A percentile compares a stretch with the other conserved stretches of the same genome.
Conservation (phyloP, 2,329 filamentous ascomycete genomes). For the Curvularia eragrostidis region DNA sequence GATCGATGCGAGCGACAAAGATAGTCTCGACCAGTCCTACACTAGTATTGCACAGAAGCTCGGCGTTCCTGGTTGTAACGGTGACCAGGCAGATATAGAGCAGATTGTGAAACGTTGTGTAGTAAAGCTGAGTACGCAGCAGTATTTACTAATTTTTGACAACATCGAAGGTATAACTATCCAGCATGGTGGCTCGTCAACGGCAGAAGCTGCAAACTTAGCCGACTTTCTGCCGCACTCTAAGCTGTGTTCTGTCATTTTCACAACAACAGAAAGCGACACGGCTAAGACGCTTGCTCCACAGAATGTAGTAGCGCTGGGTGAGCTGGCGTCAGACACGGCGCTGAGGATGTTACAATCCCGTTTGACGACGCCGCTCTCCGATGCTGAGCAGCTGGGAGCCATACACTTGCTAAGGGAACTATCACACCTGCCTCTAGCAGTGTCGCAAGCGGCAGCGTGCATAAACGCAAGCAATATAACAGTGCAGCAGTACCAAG, state of each 20-base stretch:
- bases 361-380: constrained; percentile 7
- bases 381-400: constrained; percentile 10
- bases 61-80: constrained; percentile 27
- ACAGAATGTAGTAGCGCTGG: constrained; percentile 18
- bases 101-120: constrained; percentile 22
- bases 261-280: constrained; percentile 15
- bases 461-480: constrained; percentile 1
- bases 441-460: too few relatives aligned
- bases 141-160: constrained; percentile 22
- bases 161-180: constrained; percentile 35
- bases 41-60: constrained; percentile 36
- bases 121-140: not conserved
- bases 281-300: constrained; percentile 12
- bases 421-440: constrained; percentile 17
- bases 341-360: too few relatives aligned
- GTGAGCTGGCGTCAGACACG: constrained; percentile 16
- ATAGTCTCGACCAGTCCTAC: constrained; percentile 51
- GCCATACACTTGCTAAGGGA: constrained; percentile 17
- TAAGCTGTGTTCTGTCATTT: constrained; percentile 3
- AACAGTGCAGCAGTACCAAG: not conserved
- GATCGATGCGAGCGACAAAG: constrained; percentile 52
- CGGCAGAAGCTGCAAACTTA: not conserved
- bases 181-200: constrained; percentile 11
- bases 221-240: constrained; percentile 4
- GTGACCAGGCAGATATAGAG: constrained; percentile 3